Evolutionary conservation across 805 yeast genomes (phyloP).

Genomic region (Candida verbasci): DNA sequence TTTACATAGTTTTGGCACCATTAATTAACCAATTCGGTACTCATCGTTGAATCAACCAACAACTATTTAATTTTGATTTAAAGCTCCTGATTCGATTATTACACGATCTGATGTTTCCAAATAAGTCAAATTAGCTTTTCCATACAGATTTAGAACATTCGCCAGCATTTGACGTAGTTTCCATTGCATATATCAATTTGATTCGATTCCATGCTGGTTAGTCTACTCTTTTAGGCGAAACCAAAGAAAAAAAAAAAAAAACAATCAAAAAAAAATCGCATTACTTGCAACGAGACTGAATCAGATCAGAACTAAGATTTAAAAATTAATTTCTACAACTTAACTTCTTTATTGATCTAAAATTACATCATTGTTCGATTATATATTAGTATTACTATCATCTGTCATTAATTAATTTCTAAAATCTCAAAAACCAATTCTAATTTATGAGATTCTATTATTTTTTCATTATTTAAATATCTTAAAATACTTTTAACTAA

Average conservation of each 20-base stretch:
- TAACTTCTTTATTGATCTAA: too few species aligned
- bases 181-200: neutral
- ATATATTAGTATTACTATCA: too few species aligned
- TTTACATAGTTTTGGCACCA: too few species aligned
- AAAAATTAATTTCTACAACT: too few species aligned
- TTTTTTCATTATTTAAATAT: constrained; percentile 40
- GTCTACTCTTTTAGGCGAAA: neutral
- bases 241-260: neutral
- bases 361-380: too few species aligned
- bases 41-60: too few species aligned
- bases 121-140: too few species aligned
- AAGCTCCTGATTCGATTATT: too few species aligned
- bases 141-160: neutral
- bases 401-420: constrained; percentile 12
- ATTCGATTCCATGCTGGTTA: neutral
- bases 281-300: neutral
- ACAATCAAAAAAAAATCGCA: neutral
- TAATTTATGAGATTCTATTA: constrained; percentile 25
- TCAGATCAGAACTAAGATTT: neutral
- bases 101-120: too few species aligned
- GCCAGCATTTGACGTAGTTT: neutral
- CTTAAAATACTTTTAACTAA: constrained; percentile 56
- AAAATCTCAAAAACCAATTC: constrained; percentile 26
- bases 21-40: too few species aligned
- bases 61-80: too few species aligned